These are phyloP conservation scores for Eimeria brunetti DNA, from an alignment of 169 alveolate genomes.

Conservation along the genomic window DNA sequence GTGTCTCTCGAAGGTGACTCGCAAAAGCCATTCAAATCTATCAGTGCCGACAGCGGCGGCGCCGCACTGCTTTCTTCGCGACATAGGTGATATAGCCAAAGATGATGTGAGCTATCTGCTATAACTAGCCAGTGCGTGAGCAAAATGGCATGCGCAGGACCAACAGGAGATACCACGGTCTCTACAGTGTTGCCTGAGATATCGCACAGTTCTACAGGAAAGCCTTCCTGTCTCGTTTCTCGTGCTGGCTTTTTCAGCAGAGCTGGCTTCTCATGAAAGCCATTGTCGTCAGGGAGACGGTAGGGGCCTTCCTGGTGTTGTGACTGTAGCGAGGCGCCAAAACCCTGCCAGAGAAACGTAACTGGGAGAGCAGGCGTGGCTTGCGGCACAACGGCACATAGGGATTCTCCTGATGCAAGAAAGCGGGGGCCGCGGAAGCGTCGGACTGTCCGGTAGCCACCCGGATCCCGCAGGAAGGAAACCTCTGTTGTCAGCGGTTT, in stretches of 20 bases:
- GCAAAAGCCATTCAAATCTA: not conserved
- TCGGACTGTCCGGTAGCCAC: slow-evolving; percentile 16
- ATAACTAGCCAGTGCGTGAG: slow-evolving; percentile 59
- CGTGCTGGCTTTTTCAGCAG: not conserved
- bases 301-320: slow-evolving; percentile 61
- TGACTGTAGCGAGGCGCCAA: slow-evolving; percentile 1
- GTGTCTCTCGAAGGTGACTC: not conserved
- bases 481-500: slow-evolving; percentile 44
- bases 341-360: slow-evolving; percentile 8
- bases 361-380: slow-evolving; percentile 38
- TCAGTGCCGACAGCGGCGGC: not conserved
- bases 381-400: slow-evolving; percentile 60
- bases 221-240: slow-evolving; percentile 33
- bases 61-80: not conserved
- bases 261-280: not conserved
- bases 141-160: slow-evolving; percentile 36
- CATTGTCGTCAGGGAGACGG: slow-evolving; percentile 34
- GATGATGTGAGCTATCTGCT: slow-evolving; percentile 53
- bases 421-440: slow-evolving; percentile 58
- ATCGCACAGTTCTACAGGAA: slow-evolving; percentile 65
- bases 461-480: not conserved
- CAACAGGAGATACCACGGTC: slow-evolving; percentile 46
- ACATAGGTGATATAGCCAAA: slow-evolving; percentile 1
- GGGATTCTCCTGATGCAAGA: not conserved
- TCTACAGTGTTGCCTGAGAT: slow-evolving; percentile 51